Base-by-base conservation (phyloP, 2,329 filamentous ascomycete species). In the Fusarium piperis region DNA sequence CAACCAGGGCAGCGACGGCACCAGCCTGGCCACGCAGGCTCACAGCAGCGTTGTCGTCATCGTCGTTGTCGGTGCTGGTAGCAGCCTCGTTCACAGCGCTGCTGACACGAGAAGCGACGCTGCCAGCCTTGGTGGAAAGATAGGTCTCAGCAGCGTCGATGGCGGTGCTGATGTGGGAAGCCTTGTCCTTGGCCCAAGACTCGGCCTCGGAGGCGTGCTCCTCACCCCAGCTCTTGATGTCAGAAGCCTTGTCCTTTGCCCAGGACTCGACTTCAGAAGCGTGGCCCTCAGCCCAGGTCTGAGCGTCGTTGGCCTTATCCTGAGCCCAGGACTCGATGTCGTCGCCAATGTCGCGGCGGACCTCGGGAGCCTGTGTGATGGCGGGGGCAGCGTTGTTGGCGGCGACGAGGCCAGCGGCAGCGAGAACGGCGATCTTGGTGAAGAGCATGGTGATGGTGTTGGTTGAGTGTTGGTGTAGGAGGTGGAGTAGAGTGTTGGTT, bases 401-500 rank as follows among this genome's bases (percentile, higher is more conserved):
- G 39, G 75, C 75, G 39, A 62, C 74, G 46, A 76, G 53, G 63
- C 70, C 62, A 41, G 74, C 75, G 18, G 64, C 28, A 15, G 76
- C 56, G 51, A 77, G 61, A 13, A 77, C 51, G 18, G 65, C 48
- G 67, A 76, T 30, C 65, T 77, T 75, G 53, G 65, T 64, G 74
- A 72, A 76, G 35, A 52, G 75, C 75, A 77, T 77, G 20, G 8
- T 72, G 59, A 62, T 15, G 32, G 53, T 57, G 20, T n/a, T 57
- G 23, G 28, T 57, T 38, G 13, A 44, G 32, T 58, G 41, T 38
- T 26, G 16, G 18, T 46, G 38, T 28, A 15, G 23, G 3, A 51
- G 56, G 41, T n/a, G 16, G 15, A 39, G 41, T 55, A 23, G 12
- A 32, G 38, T 51, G 52, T 13, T 58, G 30, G 55, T 35, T 23